phyloP scores from a whole-genome alignment of 176 grass and related monocot genomes.

The Bolboschoenus planiculmis region DNA sequence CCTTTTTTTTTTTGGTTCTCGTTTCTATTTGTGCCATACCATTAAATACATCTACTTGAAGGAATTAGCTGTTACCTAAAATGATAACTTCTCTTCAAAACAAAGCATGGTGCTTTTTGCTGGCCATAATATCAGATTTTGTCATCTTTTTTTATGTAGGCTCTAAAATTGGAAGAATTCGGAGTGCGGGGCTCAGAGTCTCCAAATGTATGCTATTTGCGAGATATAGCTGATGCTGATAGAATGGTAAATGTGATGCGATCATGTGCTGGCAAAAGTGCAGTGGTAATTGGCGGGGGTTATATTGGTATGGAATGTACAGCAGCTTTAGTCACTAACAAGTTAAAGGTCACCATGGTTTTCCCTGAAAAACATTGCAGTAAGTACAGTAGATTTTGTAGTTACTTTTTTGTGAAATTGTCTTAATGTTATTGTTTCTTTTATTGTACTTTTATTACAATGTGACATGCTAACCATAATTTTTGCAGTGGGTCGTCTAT shows the following conservation, averaged over 20 bases:
- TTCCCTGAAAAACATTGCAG: constrained; percentile 96
- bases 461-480: not conserved
- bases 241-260: constrained; percentile 67
- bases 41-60: not conserved
- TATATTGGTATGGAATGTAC: constrained; percentile 98
- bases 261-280: constrained; percentile 58
- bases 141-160: constrained; percentile 31
- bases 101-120: not conserved
- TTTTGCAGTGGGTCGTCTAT: constrained; percentile 68
- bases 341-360: constrained; percentile 83
- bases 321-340: constrained; percentile 78
- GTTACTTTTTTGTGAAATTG: not conserved
- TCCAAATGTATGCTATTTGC: constrained; percentile 83
- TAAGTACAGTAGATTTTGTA: constrained; percentile 33
- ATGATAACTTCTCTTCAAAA: not conserved
- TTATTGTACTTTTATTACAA: not conserved
- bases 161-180: constrained; percentile 88
- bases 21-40: constrained; percentile 13
- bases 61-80: not conserved
- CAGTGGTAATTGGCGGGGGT: constrained; percentile 93
- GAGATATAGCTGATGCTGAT: constrained; percentile 60
- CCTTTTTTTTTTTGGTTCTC: not conserved
- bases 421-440: not conserved
- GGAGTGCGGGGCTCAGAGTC: constrained; percentile 69
- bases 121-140: not conserved